Evolutionary conservation across 1,139 yeast species (phyloP).

Genomic region (Spathaspora jeffriesii): DNA sequence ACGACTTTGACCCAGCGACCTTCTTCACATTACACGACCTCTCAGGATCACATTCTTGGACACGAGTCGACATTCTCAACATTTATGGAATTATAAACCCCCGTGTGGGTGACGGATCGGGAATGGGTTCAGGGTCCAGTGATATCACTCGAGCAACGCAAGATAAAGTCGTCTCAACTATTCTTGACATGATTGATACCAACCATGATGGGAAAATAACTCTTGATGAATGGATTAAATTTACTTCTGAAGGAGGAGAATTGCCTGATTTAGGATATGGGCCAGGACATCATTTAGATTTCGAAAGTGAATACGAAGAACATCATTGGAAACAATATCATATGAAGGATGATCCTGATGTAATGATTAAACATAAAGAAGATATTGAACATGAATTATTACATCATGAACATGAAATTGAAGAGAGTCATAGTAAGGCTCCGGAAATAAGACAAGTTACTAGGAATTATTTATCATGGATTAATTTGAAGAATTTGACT

Average conservation of each 20-base stretch:
- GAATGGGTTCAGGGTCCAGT: conserved; percentile 69
- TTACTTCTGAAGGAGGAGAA: conserved; percentile 60
- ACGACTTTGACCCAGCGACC: conserved; percentile 70
- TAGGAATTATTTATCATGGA: conserved; percentile 29
- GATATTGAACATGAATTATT: conserved; percentile 88
- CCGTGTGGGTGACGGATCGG: conserved; percentile 87
- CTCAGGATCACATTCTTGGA: conserved; percentile 52
- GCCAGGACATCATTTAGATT: conserved; percentile 96
- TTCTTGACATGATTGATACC: conserved; percentile 63
- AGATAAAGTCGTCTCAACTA: conserved; percentile 54
- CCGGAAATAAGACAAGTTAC: conserved; percentile 41
- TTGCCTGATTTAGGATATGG: conserved; percentile 95
- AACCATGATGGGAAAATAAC: conserved; percentile 67
- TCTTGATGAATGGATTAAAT: conserved; percentile 73
- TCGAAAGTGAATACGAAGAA: conserved; percentile 89
- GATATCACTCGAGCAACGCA: conserved; percentile 58
- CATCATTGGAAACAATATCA: conserved; percentile 95
- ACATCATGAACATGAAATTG: conserved; percentile 87
- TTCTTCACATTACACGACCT: conserved; percentile 84
- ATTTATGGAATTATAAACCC: conserved; percentile 76
- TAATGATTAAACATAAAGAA: conserved; percentile 77
- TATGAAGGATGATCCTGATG: conserved; percentile 79
- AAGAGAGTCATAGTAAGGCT: conserved; percentile 58
- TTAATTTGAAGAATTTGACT: conserved; percentile 38
- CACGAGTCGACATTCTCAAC: conserved; percentile 67